phyloP scores from a whole-genome alignment of 441 rosid genomes.

The Euphorbia corollata region DNA sequence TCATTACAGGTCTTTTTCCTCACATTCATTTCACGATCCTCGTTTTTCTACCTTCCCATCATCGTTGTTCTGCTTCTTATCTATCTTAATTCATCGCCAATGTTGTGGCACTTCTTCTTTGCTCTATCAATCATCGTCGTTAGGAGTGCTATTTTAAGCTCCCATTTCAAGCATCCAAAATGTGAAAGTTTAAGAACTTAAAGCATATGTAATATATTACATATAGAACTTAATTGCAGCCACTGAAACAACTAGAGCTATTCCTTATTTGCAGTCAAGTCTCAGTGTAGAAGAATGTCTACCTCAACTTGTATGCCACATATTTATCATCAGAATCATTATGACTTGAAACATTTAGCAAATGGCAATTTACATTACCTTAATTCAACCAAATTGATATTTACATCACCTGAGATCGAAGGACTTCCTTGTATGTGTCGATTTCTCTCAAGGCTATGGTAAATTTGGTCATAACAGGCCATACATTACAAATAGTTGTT shows the following conservation, averaged over 20 bases:
- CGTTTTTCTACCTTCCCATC: no score
- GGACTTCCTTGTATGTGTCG: conserved; percentile 98
- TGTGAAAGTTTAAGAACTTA: conserved; percentile 5
- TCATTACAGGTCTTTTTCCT: no score
- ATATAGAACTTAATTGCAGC: background rate
- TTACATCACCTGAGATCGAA: conserved; percentile 94
- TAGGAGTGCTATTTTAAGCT: no score
- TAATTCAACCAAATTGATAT: conserved; percentile 87
- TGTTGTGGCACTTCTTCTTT: no score
- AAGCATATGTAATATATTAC: background rate
- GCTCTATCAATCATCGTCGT: no score
- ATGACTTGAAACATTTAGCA: conserved; percentile 14
- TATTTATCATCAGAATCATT: background rate
- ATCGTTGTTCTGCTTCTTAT: no score
- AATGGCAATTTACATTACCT: conserved; percentile 46
- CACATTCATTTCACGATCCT: no score
- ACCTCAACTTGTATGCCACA: background rate
- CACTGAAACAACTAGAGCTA: background rate
- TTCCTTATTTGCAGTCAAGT: background rate
- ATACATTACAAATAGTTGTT: conserved; percentile 34
- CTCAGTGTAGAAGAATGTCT: background rate
- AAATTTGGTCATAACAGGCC: conserved; percentile 99
- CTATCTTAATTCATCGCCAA: no score
- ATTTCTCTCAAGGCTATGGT: conserved; percentile 98
- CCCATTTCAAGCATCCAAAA: background rate